Base-by-base conservation (phyloP, 768 basidiomycete species). In the Tephrocybe sp. region DNA sequence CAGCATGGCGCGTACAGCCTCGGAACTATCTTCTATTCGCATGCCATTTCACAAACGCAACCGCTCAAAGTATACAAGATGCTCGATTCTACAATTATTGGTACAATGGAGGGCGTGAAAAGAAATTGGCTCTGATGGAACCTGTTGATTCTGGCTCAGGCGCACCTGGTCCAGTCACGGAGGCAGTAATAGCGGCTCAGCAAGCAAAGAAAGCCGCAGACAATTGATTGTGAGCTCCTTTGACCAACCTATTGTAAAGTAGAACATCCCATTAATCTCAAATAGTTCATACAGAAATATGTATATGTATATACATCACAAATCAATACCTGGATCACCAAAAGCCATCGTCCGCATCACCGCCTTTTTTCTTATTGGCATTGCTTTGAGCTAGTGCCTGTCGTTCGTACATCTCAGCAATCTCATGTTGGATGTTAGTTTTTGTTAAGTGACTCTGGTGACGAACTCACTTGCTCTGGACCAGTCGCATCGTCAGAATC, bases 11-110 rank as follows among this genome's bases (percentile, higher is more conserved):
- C 54, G 95, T 98, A 36, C 85, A 94, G 59, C 96, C 96, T 7
- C 85, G 96, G 59, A 98, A 98, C 68, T 97, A 98, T 73, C 79
- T 98, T 51, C 77, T 98, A 41, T 92, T 98, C 71, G 93, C 86
- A 3, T 98, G 95, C 66, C 96, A 99, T 69, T 73, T 82, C 13
- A 97, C 94, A 46, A 99, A 99, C 65, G 83, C 86, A 2, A 77
- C 89, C 17, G 91, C 94, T 0, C 96, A 99, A 68, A 68, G 80
- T 5, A 62, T 92, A 26, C 93, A 99, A 67, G 89, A 87, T 14
- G 76, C 73, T 11, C 86, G 96, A 26, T 99, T 95, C 65, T 65
- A 87, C 51, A 87, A 93, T 56, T 97, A 97, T 66, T 95, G 92
- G 91, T 72, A 96, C 64, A 74, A 84, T 48, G 94, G 94, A 43